phyloP scores from a whole-genome alignment of 2,329 filamentous ascomycete genomes.

The Raffaelea ambrosiae region DNA sequence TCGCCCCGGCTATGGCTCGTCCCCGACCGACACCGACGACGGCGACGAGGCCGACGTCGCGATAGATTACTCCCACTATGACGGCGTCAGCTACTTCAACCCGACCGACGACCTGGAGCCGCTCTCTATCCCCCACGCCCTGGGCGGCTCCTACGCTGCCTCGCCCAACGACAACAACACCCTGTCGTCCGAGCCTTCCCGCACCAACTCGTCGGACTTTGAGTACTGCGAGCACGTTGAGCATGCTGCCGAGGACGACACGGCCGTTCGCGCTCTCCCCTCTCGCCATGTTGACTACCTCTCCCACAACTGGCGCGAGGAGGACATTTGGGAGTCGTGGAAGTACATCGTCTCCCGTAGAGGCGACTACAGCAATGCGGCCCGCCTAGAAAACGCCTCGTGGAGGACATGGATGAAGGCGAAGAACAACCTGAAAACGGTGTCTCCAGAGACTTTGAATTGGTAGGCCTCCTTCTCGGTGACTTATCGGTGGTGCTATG shows the following conservation, averaged over 20 bases:
- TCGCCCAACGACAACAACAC: conserved; percentile 46
- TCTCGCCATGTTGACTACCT: conserved; percentile 92
- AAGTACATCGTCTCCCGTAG: conserved; percentile 79
- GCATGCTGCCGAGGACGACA: conserved; percentile 65
- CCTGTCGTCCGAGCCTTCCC: conserved; percentile 41
- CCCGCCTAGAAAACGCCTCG: conserved; percentile 85
- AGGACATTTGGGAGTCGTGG: conserved; percentile 98
- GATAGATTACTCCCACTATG: conserved; percentile 28
- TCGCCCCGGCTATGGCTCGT: conserved; percentile 29
- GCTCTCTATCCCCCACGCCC: conserved; percentile 37
- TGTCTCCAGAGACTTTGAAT: conserved; percentile 86
- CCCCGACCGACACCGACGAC: conserved; percentile 14
- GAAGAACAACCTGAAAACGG: conserved; percentile 77
- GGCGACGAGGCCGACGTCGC: conserved; percentile 7
- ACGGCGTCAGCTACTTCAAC: conserved; percentile 34
- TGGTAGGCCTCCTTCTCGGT: conserved; percentile 65
- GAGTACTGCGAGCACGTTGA: conserved; percentile 44
- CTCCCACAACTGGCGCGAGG: conserved; percentile 86
- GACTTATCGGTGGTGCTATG: too few species aligned
- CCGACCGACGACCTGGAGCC: conserved; percentile 40
- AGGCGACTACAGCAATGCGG: conserved; percentile 70
- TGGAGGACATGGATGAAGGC: conserved; percentile 96
- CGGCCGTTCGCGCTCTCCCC: conserved; percentile 62
- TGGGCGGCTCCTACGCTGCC: conserved; percentile 39
- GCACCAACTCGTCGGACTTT: conserved; percentile 49